Evolutionary conservation across 2,329 filamentous ascomycete genomes (phyloP), one percentile per base, ranked within the genome.

Genomic region (Ceratocystis alfenasii): DNA sequence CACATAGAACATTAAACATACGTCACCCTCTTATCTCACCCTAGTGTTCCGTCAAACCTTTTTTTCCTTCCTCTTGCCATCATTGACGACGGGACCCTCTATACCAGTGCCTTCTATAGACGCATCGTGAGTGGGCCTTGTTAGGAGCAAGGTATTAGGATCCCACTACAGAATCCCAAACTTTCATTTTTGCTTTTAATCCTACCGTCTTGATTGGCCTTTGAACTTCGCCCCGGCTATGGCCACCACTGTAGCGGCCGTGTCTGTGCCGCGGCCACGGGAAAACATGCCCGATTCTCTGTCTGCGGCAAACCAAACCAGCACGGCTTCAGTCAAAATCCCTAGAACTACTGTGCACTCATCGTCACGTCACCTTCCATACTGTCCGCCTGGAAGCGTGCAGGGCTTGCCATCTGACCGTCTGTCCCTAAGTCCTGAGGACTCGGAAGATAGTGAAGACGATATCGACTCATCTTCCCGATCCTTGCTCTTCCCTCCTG

Each of bases 401-500:
- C 59, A 64, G 15, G 28, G 50, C 15, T 63, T 60, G 8, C 36
- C 36, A 10, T 22, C 61, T 3, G 60, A 57, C 36, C 46, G 46
- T 5, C 57, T 63, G 22, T 67, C 66, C 5, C 20, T 45, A 1
- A 65, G 63, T 10, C 88, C 85, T 15, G 81, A 82, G 63, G 79
- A 82, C 66, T 77, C 80, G 64, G 74, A 81, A 59, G 77, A 77
- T 53, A 63, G 59, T 48, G 63, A 63, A 25, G 61, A 65, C 17
- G 50, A 65, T 20, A 74, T 81, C 60, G 79, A 82, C 68, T 33
- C 55, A 59, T 59, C 28, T 36, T 83, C 83, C 57, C 81, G 80
- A 8, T 95, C 91, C 2, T 78, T 93, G 45, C 81, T 95, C 4
- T 85, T 87, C 72, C 92, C 91, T 0, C 88, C 90, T 3, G 80